A percentile compares a stretch with the other conserved stretches of the same genome.
Evolutionary conservation across 2,329 filamentous ascomycete genomes (phyloP).

Genomic region (Drechslera avenae): DNA sequence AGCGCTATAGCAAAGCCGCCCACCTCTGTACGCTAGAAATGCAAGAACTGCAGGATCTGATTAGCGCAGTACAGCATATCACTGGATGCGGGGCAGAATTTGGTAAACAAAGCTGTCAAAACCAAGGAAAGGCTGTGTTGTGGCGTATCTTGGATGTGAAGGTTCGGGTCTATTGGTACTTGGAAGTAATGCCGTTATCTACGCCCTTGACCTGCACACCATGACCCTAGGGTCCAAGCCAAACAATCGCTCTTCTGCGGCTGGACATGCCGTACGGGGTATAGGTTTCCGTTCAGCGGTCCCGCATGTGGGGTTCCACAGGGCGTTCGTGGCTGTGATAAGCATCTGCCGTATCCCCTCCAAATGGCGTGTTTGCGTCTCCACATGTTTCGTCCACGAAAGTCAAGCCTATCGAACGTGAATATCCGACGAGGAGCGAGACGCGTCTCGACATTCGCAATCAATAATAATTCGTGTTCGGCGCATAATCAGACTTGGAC

Average conservation of each 20-base stretch:
- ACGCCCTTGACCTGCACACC: constrained; percentile 7
- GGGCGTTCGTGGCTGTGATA: not conserved
- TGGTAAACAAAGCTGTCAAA: not conserved
- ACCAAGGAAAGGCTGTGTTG: no score
- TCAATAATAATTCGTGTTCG: constrained; percentile 42
- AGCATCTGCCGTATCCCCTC: no score
- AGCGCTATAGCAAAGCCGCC: not conserved
- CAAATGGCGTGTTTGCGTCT: no score
- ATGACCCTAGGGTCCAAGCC: not conserved
- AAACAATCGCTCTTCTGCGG: constrained; percentile 8
- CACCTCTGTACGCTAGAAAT: no score
- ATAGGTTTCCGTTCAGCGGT: constrained; percentile 13
- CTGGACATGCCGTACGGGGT: constrained; percentile 21
- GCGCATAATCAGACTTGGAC: constrained; percentile 39
- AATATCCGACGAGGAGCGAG: not conserved
- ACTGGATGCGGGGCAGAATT: no score
- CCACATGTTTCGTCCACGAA: no score
- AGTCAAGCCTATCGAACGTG: not conserved
- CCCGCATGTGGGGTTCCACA: constrained; percentile 2
- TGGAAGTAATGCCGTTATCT: constrained; percentile 12
- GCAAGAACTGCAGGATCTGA: no score
- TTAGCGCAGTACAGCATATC: no score
- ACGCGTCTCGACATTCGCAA: not conserved
- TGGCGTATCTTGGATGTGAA: no score
- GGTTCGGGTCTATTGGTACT: not conserved